phyloP scores from a whole-genome alignment of 805 yeast species.

The Monosporozyma aquatica region DNA sequence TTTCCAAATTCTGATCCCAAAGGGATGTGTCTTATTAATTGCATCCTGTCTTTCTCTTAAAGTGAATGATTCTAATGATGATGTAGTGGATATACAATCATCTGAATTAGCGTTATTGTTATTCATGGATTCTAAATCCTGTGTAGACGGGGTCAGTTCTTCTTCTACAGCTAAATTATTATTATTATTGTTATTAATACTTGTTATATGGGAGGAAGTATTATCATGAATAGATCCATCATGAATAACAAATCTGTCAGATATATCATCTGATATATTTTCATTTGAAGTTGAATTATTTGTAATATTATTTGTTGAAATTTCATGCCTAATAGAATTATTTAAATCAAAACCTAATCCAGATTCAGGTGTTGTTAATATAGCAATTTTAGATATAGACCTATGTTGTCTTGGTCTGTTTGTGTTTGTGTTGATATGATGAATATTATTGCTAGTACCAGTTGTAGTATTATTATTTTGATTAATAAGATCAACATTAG shows the following conservation, averaged over 20 bases:
- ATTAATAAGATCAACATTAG: slow-evolving; percentile 1
- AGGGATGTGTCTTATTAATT: slow-evolving; percentile 92
- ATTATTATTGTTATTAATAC: too few relatives aligned
- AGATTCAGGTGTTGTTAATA: slow-evolving; percentile 5
- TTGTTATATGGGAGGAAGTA: too few relatives aligned
- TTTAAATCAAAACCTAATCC: slow-evolving; percentile 4
- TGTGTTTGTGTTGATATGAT: too few relatives aligned
- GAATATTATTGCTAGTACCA: too few relatives aligned
- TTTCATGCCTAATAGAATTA: neutral
- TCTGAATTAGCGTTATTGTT: too few relatives aligned
- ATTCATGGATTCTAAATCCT: slow-evolving; percentile 7
- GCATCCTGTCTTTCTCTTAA: slow-evolving; percentile 91
- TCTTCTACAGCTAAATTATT: neutral
- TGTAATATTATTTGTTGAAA: too few relatives aligned
- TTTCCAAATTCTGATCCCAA: slow-evolving; percentile 97
- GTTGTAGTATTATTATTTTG: neutral
- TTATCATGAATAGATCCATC: slow-evolving; percentile 3
- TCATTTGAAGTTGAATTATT: neutral
- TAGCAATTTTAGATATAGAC: slow-evolving; percentile 2
- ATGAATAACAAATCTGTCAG: slow-evolving; percentile 13
- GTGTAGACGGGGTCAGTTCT: slow-evolving; percentile 1
- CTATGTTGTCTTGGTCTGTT: slow-evolving; percentile 1
- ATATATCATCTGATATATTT: neutral
- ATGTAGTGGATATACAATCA: slow-evolving; percentile 22
- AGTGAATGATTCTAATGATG: slow-evolving; percentile 74